These are phyloP conservation scores for Cladophialophora carrionii DNA, from an alignment of 2,329 filamentous ascomycete species.

Conservation along the genomic window DNA sequence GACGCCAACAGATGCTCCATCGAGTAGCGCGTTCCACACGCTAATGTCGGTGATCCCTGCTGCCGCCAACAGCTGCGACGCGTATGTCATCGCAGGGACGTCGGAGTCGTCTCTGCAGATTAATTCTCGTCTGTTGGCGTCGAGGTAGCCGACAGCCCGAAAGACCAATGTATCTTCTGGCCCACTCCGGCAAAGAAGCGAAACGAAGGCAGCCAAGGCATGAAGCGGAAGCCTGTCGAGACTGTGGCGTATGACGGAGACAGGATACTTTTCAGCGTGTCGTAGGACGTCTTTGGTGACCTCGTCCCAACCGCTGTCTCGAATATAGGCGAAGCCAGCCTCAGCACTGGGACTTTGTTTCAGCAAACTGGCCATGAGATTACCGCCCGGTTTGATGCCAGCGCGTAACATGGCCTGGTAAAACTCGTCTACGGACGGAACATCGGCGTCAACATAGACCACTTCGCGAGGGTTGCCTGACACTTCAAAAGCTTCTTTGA, in stretches of 20 bases:
- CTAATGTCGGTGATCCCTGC: conserved; percentile 21
- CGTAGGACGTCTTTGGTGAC: conserved; percentile 38
- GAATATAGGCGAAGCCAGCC: conserved; percentile 50
- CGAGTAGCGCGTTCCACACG: conserved; percentile 33
- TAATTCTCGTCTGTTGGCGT: neutral
- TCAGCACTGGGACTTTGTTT: conserved; percentile 47
- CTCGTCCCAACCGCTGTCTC: conserved; percentile 43
- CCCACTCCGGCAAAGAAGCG: conserved; percentile 46
- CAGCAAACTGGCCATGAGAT: conserved; percentile 57
- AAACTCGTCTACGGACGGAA: conserved; percentile 58
- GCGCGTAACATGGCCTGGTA: conserved; percentile 55
- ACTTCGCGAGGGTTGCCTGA: conserved; percentile 61
- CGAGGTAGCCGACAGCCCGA: conserved; percentile 1
- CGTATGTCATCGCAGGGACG: conserved; percentile 23
- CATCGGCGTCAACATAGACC: conserved; percentile 59
- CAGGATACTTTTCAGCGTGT: conserved; percentile 29
- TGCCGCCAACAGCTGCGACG: conserved; percentile 20
- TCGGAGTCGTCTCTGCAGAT: conserved; percentile 3
- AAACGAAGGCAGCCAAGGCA: conserved; percentile 52
- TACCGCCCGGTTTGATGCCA: conserved; percentile 49
- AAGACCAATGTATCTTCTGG: conserved; percentile 17
- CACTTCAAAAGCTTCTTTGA: conserved; percentile 57
- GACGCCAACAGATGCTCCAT: conserved; percentile 18
- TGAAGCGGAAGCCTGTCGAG: conserved; percentile 42
- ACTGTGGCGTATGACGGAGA: conserved; percentile 26